Evolutionary conservation across 192 early-diverging fungal genomes (phyloP), one percentile per base, ranked within the genome.

Genomic region (Mortierella hygrophila): DNA sequence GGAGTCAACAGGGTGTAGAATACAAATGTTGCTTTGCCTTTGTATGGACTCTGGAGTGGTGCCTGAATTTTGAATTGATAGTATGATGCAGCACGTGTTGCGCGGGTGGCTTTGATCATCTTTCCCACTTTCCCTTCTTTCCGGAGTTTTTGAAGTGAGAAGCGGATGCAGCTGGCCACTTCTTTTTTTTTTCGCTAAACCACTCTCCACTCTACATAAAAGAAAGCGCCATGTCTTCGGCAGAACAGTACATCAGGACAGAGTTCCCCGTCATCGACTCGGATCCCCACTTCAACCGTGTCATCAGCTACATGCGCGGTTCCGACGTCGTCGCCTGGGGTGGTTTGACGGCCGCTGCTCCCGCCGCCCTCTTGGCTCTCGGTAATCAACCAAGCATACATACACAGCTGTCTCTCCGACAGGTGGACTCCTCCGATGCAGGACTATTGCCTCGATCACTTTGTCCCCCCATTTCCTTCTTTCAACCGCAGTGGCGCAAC

Each of bases 231-330:
- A 83, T 85, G 83, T 85, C 83, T 65, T 70, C 83, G 16, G 83
- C 92, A 71, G 88, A 88, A 55, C 86, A 90, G 82, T 82, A 88
- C 77, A 76, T 90, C 77, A 83, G 91, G 70, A 88, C 92, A 21
- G 93, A 95, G 63, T 97, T 95, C 91, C 94, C 93, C 46, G 92
- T 97, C 83, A 96, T 99, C 82, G 96, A 95, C 88, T 94, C 93
- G 70, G 96, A 99, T 83, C 98, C 98, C 37, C 96, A 97, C 85
- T 95, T 99, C 87, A 91, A 83, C 81, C 93, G 96, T 69, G 96
- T 99, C 3, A 91, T 99, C 75, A 88, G 95, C 55, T 99, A 98
- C 92, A 95, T 99, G 86, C 94, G 98, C 70, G 81, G 93, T 47
- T 91, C 92, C 21, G 98, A 99, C 89, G 94, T 94, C 77, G 91